phyloP scores from a whole-genome alignment of 805 yeast species.

The Saccharomycopsis capsularis region DNA sequence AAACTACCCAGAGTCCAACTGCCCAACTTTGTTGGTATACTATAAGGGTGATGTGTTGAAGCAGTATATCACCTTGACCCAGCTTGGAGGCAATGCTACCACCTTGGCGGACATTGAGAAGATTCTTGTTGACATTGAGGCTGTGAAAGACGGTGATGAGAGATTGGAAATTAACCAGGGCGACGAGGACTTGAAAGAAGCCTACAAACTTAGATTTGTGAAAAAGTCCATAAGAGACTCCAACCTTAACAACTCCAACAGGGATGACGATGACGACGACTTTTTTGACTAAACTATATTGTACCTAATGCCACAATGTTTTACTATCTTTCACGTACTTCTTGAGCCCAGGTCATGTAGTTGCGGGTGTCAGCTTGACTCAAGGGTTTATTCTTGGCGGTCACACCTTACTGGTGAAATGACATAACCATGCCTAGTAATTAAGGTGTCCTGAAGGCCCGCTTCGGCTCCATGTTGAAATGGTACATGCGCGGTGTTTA shows the following conservation, averaged over 20 bases:
- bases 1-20: constrained; percentile 80
- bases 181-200: constrained; percentile 52
- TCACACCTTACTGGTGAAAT: too few relatives aligned
- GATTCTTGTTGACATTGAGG: constrained; percentile 58
- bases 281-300: constrained; percentile 44
- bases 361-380: too few relatives aligned
- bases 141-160: constrained; percentile 59
- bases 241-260: constrained; percentile 31
- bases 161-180: constrained; percentile 55
- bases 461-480: too few relatives aligned
- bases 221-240: constrained; percentile 48
- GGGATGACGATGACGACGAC: constrained; percentile 38
- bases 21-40: constrained; percentile 87
- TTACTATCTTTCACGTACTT: too few relatives aligned
- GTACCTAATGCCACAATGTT: too few relatives aligned
- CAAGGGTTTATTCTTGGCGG: too few relatives aligned
- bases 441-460: too few relatives aligned
- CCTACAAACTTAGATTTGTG: constrained; percentile 46
- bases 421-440: too few relatives aligned
- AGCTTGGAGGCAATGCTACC: constrained; percentile 80
- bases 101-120: constrained; percentile 62
- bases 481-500: too few relatives aligned
- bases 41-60: constrained; percentile 69
- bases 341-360: too few relatives aligned
- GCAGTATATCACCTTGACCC: constrained; percentile 73